Evolutionary conservation across 257 asterid genomes (phyloP), one percentile per base, ranked within the genome.

Genomic region (Solanum chaucha): DNA sequence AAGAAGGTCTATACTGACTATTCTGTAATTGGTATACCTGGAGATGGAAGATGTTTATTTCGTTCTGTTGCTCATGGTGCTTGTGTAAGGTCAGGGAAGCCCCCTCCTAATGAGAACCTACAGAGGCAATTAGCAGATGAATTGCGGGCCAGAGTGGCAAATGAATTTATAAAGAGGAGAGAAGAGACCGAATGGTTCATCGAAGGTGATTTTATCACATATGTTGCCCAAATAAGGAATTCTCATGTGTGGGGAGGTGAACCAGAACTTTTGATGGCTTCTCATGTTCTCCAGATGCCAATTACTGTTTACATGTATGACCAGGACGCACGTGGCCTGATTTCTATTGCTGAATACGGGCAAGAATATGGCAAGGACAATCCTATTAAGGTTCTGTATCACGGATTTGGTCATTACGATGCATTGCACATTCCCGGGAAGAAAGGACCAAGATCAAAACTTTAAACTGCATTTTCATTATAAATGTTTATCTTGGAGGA

Each of bases 161-260:
- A 94, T 88, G 99, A 97, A 89, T 93, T 97, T 82, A 90, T 94
- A 87, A 94, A 91, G 91, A 94, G 99, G 87, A 92, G 98, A 36
- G 87, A 94, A 90, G 98, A 97, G 94, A 94, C 99, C 5, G 99
- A 97, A 92, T 95, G 75, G 71, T 97, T 97, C 93, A 92, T 97
- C 46, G 99, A 97, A 87, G 99, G 99, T 71, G 96, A 95, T 90
- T 97, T 97, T 82, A 97, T 93, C 87, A 73, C 88, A n/a, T 97
- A 97, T 8, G 93, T 95, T 87, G 89, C 95, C 48, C 92, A 91
- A 71, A 94, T 95, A 73, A 93, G 95, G 94, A 94, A 93, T 89
- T 95, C 95, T 88, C 97, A 94, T 87, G 97, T 94, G 46, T 97
- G 99, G 99, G 99, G 99, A 87, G 99, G 99, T 87, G 99, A 97